Evolutionary conservation across 2,329 filamentous ascomycete genomes (phyloP), one percentile per base, ranked within the genome.

Genomic region (Helicocarpus griseus): DNA sequence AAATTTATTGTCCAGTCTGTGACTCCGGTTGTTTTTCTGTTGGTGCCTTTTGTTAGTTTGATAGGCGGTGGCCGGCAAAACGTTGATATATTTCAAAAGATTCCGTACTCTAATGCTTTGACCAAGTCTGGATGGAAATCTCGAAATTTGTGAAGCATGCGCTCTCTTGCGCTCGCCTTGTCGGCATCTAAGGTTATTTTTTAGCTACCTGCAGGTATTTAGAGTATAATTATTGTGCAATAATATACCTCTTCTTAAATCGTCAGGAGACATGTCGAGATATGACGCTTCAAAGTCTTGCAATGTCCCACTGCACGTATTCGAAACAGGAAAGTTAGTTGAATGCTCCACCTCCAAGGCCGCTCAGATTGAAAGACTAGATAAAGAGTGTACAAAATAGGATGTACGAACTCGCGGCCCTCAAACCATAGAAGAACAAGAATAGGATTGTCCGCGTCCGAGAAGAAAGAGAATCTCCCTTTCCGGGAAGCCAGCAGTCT

Each of bases 231-330:
- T 41, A 3, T 9, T 17, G 17, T 5, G 22, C 9, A 11, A 17
- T 4, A 28, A 29, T 13, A 24, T 36, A 48, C 46, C 46, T 36
- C 29, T 35, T 21, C 21, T 35, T 2, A 28, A 11, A 4, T 28
- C 28, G 22, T 48, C 26, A 9, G 46, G 46, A 13, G 13, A 9
- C 1, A 33, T 6, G 14, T 7, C n/a, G 7, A 36, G 17, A 19
- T 35, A 35, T 36, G 24, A 8, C 22, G 46, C 46, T 28, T 48
- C 46, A 11, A 48, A 31, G 46, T 48, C 46, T 8, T 48, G 46
- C n/a, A 48, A 36, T 36, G 46, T 48, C 11, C 46, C 46, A 22
- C 31, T 48, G 22, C 19, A 17, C 11, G 31, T 13, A 29, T 19
- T 7, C 21, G 14, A 28, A 31, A 19, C 4, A 26, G 5, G 9